Evolutionary conservation across 192 early-diverging fungal species (phyloP).

Genomic region (Phycomyces blakesleeanus): DNA sequence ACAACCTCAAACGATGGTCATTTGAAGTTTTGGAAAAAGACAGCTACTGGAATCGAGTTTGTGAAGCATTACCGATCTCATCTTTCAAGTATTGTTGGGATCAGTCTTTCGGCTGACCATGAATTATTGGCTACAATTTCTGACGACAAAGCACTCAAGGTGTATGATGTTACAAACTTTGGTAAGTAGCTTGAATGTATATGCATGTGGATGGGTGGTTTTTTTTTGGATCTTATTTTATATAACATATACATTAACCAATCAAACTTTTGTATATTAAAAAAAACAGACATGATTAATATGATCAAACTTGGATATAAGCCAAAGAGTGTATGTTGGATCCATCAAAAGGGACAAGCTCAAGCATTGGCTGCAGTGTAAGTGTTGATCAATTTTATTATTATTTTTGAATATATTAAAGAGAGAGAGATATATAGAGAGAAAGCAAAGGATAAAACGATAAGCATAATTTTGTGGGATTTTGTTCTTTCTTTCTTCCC

Average conservation of each 20-base stretch:
- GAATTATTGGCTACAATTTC: slow-evolving; percentile 77
- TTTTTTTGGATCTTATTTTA: too few species aligned
- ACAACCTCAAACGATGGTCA: slow-evolving; percentile 95
- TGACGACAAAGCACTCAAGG: slow-evolving; percentile 82
- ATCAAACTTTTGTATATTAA: too few species aligned
- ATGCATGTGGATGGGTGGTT: too few species aligned
- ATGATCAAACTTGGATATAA: slow-evolving; percentile 78
- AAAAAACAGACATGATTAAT: slow-evolving; percentile 88
- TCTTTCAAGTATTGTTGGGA: slow-evolving; percentile 54
- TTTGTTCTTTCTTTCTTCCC: too few species aligned
- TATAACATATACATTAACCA: too few species aligned
- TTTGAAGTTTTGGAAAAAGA: slow-evolving; percentile 99
- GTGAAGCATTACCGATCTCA: slow-evolving; percentile 96
- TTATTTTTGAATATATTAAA: too few species aligned
- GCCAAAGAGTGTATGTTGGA: slow-evolving; percentile 81
- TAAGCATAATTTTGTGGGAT: too few species aligned
- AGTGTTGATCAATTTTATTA: slow-evolving; percentile 11
- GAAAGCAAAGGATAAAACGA: too few species aligned
- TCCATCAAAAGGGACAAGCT: slow-evolving; percentile 80
- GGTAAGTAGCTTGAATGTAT: slow-evolving; percentile 41
- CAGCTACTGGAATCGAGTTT: slow-evolving; percentile 89
- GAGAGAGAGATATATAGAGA: too few species aligned
- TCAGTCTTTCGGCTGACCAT: slow-evolving; percentile 69
- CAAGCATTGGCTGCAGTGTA: slow-evolving; percentile 78
- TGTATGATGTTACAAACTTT: slow-evolving; percentile 96